phyloP scores from a whole-genome alignment of 192 early-diverging fungal genomes.

The Rhizophagus clarus region DNA sequence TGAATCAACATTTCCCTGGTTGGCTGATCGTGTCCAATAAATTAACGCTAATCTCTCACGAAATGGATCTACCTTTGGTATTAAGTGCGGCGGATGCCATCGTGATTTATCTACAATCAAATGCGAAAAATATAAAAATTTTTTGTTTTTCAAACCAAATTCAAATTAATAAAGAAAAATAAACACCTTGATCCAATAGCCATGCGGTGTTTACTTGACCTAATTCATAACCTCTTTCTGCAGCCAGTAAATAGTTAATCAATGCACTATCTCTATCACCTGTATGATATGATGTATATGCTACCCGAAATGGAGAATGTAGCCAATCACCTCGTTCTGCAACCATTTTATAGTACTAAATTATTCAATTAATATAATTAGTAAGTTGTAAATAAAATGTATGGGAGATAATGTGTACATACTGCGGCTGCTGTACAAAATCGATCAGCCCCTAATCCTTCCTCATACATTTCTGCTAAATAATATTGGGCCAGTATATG shows the following conservation, averaged over 20 bases:
- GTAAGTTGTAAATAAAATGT: neutral
- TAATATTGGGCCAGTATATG: slow-evolving; percentile 81
- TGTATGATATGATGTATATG: slow-evolving; percentile 54
- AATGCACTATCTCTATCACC: slow-evolving; percentile 74
- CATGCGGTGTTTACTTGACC: slow-evolving; percentile 91
- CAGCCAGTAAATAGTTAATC: slow-evolving; percentile 77
- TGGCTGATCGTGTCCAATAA: slow-evolving; percentile 94
- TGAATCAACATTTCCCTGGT: slow-evolving; percentile 88
- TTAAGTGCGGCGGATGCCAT: slow-evolving; percentile 17
- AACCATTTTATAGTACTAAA: slow-evolving; percentile 74
- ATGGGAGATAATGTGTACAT: slow-evolving; percentile 27
- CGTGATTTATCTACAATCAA: slow-evolving; percentile 22
- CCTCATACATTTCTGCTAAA: slow-evolving; percentile 70
- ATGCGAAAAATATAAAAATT: neutral
- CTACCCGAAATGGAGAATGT: slow-evolving; percentile 63
- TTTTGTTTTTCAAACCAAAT: neutral
- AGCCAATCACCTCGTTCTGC: slow-evolving; percentile 88
- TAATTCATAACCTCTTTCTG: slow-evolving; percentile 87
- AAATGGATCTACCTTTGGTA: slow-evolving; percentile 18
- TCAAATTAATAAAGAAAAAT: neutral
- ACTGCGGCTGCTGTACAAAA: slow-evolving; percentile 74
- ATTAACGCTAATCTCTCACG: slow-evolving; percentile 69
- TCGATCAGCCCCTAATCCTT: slow-evolving; percentile 50
- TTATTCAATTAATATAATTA: neutral
- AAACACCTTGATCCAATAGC: slow-evolving; percentile 72